phyloP scores from a whole-genome alignment of 345 rosid species.

The Psidium friedrichsthalianum region DNA sequence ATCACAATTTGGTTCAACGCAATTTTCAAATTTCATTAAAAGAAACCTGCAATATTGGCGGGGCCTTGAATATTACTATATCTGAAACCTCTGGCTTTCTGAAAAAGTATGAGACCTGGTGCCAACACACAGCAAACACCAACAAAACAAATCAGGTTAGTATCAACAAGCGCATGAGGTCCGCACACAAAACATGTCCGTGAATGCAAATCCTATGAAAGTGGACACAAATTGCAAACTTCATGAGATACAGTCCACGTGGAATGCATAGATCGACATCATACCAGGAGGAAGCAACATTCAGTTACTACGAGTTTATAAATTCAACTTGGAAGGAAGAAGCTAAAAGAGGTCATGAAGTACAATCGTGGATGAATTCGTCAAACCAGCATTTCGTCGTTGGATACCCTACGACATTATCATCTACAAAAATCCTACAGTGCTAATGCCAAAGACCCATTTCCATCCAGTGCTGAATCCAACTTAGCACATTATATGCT shows the following conservation, averaged over 20 bases:
- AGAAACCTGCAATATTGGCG: slow-evolving; percentile 57
- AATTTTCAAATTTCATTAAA: not conserved
- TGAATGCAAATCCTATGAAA: not conserved
- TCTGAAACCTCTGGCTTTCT: slow-evolving; percentile 81
- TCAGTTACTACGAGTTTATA: not conserved
- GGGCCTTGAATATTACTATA: slow-evolving; percentile 80
- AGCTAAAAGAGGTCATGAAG: not conserved
- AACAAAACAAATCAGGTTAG: not conserved
- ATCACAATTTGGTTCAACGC: not conserved
- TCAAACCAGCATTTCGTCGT: not conserved
- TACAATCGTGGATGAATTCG: not conserved
- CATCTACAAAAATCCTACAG: not conserved
- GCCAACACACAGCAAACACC: not conserved
- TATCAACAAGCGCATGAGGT: too few relatives aligned
- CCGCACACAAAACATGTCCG: not conserved
- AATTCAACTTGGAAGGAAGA: not conserved
- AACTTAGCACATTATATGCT: not conserved
- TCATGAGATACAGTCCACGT: not conserved
- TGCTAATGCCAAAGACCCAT: not conserved
- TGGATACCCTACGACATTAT: not conserved
- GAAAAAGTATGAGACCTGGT: slow-evolving; percentile 74
- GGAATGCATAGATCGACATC: not conserved
- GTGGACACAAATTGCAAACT: not conserved
- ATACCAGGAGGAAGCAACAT: not conserved
- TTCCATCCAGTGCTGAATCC: not conserved